phyloP scores from a whole-genome alignment of 345 rosid genomes.

The Gossypium bickii region DNA sequence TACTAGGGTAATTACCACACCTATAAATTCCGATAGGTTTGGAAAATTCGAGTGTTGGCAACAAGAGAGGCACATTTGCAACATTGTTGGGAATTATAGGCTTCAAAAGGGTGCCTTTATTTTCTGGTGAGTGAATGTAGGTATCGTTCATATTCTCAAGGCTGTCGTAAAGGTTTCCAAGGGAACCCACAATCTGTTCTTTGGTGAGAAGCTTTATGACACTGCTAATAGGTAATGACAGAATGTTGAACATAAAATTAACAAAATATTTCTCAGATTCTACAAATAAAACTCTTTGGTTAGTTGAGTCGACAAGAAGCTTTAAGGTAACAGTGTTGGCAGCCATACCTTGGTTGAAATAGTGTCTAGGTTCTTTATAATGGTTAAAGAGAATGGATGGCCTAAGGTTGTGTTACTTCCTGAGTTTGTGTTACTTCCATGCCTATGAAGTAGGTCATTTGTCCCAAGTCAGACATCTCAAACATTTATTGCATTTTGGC shows the following conservation, averaged over 20 bases:
- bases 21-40: neutral
- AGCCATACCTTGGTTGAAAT: neutral
- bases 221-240: neutral
- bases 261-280: neutral
- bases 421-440: too few species aligned
- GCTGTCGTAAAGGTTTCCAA: neutral
- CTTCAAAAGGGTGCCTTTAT: neutral
- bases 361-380: too few species aligned
- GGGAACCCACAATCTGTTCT: neutral
- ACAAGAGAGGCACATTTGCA: neutral
- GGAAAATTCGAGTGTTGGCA: neutral
- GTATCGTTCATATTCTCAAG: neutral
- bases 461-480: too few species aligned
- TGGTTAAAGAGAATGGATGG: too few species aligned
- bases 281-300: neutral
- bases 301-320: neutral
- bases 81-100: neutral
- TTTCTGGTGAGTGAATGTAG: neutral
- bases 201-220: neutral
- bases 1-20: neutral
- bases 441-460: too few species aligned
- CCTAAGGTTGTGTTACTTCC: neutral
- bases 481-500: too few species aligned
- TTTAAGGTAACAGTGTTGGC: neutral
- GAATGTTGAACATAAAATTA: neutral